A percentile compares a stretch with the other conserved stretches of the same genome.
Evolutionary conservation across 306 rosid genomes (phyloP).

Genomic region (Ormosia semicastrata): DNA sequence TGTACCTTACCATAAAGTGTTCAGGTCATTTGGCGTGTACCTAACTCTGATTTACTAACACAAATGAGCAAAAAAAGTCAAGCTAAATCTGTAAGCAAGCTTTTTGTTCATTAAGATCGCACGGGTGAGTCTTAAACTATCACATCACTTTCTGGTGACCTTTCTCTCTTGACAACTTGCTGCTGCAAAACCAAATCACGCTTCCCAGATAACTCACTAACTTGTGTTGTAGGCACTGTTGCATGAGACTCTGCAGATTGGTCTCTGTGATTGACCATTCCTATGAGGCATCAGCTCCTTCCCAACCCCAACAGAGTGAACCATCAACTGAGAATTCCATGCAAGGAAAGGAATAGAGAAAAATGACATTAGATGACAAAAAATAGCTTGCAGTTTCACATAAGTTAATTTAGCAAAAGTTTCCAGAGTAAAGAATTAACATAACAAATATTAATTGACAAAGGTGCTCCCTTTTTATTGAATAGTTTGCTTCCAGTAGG

Average conservation of each 20-base stretch:
- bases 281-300: conserved; percentile 57
- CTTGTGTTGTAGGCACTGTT: not conserved
- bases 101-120: not conserved
- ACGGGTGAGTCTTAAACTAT: not conserved
- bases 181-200: conserved; percentile 1
- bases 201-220: not conserved
- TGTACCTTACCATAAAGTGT: too few relatives aligned
- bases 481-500: not conserved
- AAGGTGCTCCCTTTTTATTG: not conserved
- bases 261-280: conserved; percentile 4
- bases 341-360: not conserved
- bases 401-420: not conserved
- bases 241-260: conserved; percentile 9
- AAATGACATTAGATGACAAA: not conserved
- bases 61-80: not conserved
- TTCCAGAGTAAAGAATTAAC: not conserved
- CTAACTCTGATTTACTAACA: too few relatives aligned
- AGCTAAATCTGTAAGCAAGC: not conserved
- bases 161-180: not conserved
- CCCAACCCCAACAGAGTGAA: conserved; percentile 28
- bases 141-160: not conserved
- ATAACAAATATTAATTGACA: not conserved
- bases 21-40: too few relatives aligned
- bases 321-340: conserved; percentile 43
- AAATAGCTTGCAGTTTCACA: not conserved